Evolutionary conservation across 352 stramenopile genomes (phyloP).

Genomic region (Pythium angustatum): DNA sequence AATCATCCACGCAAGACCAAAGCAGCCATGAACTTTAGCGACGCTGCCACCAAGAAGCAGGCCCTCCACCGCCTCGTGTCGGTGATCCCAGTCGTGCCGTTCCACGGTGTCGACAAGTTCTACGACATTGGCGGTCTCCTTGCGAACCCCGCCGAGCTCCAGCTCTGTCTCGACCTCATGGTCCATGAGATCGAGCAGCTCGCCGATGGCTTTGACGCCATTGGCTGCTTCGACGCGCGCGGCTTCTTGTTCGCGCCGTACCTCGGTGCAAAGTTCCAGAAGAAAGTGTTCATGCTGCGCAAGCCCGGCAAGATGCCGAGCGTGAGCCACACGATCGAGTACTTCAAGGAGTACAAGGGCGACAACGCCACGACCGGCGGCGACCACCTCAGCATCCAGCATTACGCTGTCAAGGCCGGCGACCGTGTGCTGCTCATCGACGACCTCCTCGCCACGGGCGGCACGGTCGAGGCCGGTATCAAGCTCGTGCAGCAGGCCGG

Average conservation of each 20-base stretch:
- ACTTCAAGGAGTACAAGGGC: conserved; percentile 93
- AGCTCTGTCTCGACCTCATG: conserved; percentile 94
- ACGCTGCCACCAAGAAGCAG: conserved; percentile 50
- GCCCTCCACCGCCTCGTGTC: conserved; percentile 71
- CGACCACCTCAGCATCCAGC: conserved; percentile 88
- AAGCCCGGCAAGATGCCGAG: conserved; percentile 98
- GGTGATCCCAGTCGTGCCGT: conserved; percentile 94
- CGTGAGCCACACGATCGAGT: conserved; percentile 88
- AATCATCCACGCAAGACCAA: neutral
- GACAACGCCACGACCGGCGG: conserved; percentile 73
- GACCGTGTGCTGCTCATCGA: conserved; percentile 96
- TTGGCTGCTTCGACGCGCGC: conserved; percentile 94
- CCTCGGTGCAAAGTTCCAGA: conserved; percentile 93
- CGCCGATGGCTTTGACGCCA: conserved; percentile 63
- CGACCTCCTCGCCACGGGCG: conserved; percentile 96
- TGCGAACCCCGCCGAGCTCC: conserved; percentile 85
- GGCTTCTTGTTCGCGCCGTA: conserved; percentile 97
- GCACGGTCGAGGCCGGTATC: conserved; percentile 90
- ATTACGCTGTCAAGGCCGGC: conserved; percentile 67
- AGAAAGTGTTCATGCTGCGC: conserved; percentile 98
- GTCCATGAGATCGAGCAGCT: conserved; percentile 61
- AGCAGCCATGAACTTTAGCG: conserved; percentile 37
- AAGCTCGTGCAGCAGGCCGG: conserved; percentile 87
- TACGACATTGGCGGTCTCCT: conserved; percentile 97
- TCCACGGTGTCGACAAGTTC: conserved; percentile 95